Evolutionary conservation across 2,329 filamentous ascomycete genomes (phyloP), one percentile per base, ranked within the genome.

Genomic region (Colletotrichum trifolii): DNA sequence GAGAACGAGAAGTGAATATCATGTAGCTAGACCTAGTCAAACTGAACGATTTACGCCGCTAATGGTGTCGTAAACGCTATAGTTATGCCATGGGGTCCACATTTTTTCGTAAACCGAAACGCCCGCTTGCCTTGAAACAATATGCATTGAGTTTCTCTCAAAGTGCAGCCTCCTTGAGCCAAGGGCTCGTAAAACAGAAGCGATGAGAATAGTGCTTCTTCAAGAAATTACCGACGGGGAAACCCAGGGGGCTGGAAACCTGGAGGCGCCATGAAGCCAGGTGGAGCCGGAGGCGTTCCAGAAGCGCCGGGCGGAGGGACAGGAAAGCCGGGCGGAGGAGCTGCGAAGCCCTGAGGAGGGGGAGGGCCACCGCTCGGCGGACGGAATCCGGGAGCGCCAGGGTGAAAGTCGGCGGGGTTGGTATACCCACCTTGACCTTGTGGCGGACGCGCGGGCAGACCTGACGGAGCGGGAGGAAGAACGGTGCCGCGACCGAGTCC

Each of bases 381-480:
- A 11, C 79, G 77, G 42, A 66, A 69, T 6, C 60, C 56, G 1
- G 62, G 62, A 13, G 57, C 46, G 35, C 79, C 79, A 0, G 81
- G 81, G 67, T 83, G 82, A 72, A 81, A 83, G 61, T 83, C 80
- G 50, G 80, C 81, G 6, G 81, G 81, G 64, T 82, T 83, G 50
- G 77, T 79, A 70, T 77, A 84, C 33, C 77, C 78, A 33, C 69
- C 76, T 38, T 82, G 82, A 54, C 78, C 78, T 50, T 81, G 81
- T 0, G 83, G 83, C 3, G 83, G 83, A 13, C 83, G 77, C 0
- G 83, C 81, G 0, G 84, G 83, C 4, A 86, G 75, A 1, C 83
- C 84, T 1, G 82, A 79, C 0, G 83, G 83, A 0, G 83, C 79
- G 8, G 83, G 80, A 0, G 83, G 83, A 2, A 85, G 78, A 10